Conservation (phyloP, 2,329 filamentous ascomycete genomes). For the Aspergillus versicolor region DNA sequence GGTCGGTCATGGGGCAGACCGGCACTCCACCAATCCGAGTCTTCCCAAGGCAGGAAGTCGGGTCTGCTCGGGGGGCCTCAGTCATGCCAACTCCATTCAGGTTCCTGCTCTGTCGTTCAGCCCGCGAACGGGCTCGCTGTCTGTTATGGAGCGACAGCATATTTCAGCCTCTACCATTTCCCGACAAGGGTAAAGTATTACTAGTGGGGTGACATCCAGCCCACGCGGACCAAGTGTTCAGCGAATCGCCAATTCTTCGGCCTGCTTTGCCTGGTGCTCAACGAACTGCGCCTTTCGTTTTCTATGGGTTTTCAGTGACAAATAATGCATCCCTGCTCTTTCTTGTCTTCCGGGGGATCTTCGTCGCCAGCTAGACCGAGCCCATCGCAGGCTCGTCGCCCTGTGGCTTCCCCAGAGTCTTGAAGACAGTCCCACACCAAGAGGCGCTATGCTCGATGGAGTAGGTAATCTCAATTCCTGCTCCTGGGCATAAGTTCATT, state of each 20-base stretch:
- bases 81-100: neutral
- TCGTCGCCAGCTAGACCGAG: neutral
- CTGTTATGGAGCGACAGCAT: neutral
- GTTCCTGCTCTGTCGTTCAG: neutral
- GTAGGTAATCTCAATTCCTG: neutral
- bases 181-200: neutral
- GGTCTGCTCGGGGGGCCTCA: conserved; percentile 15
- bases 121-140: neutral
- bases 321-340: neutral
- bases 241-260: neutral
- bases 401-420: neutral
- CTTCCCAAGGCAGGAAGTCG: conserved; percentile 5
- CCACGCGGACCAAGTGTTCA: neutral
- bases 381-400: neutral
- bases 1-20: conserved; percentile 20
- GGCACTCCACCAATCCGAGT: conserved; percentile 16
- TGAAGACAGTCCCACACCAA: conserved; percentile 10
- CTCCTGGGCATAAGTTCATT: neutral
- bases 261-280: neutral
- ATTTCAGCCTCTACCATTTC: neutral
- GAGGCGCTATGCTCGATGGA: neutral
- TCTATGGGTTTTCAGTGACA: neutral
- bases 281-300: neutral
- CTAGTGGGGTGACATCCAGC: neutral
- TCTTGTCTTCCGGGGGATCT: conserved; percentile 12